These are phyloP conservation scores for Entomortierella parvispora DNA, from an alignment of 192 early-diverging fungal species.

Conservation along the genomic window DNA sequence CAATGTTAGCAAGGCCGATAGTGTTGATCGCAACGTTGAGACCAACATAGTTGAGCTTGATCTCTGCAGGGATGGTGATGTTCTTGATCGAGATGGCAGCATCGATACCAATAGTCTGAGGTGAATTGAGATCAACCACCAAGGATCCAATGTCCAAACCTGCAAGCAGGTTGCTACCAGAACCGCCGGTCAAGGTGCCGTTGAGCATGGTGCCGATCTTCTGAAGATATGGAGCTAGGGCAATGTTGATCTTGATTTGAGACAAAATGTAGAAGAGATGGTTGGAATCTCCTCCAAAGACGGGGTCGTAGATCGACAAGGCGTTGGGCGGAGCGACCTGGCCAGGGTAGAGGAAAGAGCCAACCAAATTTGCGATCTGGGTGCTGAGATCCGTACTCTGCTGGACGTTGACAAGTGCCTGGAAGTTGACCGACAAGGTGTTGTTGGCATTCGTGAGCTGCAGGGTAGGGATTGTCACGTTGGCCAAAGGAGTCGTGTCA, in stretches of 20 bases:
- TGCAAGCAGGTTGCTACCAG: constrained; percentile 15
- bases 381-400: constrained; percentile 4
- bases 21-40: constrained; percentile 24
- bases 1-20: constrained; percentile 12
- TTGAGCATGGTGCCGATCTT: constrained; percentile 10
- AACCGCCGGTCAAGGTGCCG: constrained; percentile 5
- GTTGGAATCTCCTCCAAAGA: constrained; percentile 22
- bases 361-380: constrained; percentile 19
- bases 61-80: constrained; percentile 24
- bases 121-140: constrained; percentile 17
- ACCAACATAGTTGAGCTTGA: constrained; percentile 22
- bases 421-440: constrained; percentile 11
- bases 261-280: constrained; percentile 21
- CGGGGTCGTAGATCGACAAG: constrained; percentile 14
- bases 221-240: constrained; percentile 24
- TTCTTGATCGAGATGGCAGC: constrained; percentile 25
- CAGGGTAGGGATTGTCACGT: constrained; percentile 11
- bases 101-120: constrained; percentile 24
- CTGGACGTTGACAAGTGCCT: constrained; percentile 15
- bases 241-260: constrained; percentile 20
- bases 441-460: constrained; percentile 12
- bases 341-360: constrained; percentile 13
- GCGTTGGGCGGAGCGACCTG: constrained; percentile 16
- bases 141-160: constrained; percentile 23
- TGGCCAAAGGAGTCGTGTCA: constrained; percentile 12